Base-by-base conservation (phyloP, 176 grass and related monocot genomes). In the Ampelocalamus luodianensis region DNA sequence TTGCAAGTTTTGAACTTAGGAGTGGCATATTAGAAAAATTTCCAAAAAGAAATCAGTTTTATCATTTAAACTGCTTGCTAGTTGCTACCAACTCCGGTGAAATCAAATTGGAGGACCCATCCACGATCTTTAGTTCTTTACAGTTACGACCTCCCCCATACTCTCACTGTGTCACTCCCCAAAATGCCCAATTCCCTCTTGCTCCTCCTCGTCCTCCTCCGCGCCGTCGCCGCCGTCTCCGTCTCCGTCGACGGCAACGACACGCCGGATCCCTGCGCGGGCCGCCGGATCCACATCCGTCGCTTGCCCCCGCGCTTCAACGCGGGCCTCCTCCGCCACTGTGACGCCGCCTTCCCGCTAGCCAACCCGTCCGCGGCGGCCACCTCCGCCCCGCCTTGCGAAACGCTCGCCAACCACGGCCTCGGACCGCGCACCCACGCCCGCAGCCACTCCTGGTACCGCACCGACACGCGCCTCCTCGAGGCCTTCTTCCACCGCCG, bases 401-500 rank as follows among this genome's bases (percentile, higher is more conserved):
- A 79, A 54, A 95, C 84, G 24, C 80, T 98, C 45, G 77, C 72
- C 39, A 95, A 96, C 78, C 91, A 96, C 61, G 88, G 86, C 37
- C 90, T 96, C n/a, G 90, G 91, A 3, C 93, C 81, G 3, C 83
- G 69, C n/a, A 98, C 89, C 3, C 78, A 91, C 60, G 40, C 79
- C 22, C 78, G 80, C n/a, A 92, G 80, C 72, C 64, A 53, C 7
- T 95, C 80, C 12, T 96, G 90, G 93, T 92, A 89, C 87, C 88
- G 93, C 74, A 96, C 90, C 44, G 90, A 99, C 64, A 20, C 81
- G 1, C 74, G 85, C 65, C 82, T 99, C 51, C 58, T 96, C 14
- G 91, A 96, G 77, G 77, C 82, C 34, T 85, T 92, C 84, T 97
- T 97, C 85, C 92, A 97, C 83, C 87, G 80, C 49, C 90, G 91